Evolutionary conservation across 169 alveolate species (phyloP).

Genomic region (Babesia bovis): DNA sequence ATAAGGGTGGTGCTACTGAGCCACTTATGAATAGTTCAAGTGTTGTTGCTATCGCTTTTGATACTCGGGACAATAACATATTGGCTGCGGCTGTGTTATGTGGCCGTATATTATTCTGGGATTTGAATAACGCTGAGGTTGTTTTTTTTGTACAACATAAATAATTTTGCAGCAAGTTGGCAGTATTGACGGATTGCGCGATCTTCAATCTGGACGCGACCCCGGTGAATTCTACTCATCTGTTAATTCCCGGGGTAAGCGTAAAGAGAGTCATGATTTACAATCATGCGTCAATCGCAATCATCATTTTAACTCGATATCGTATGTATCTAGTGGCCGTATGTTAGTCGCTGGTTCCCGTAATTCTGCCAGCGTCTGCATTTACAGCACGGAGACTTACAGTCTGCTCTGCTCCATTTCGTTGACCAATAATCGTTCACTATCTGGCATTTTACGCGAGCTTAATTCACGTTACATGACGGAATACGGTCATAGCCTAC

Average conservation of each 20-base stretch:
- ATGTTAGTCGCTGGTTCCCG: conserved; percentile 71
- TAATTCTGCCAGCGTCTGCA: conserved; percentile 74
- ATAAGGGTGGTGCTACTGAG: conserved; percentile 89
- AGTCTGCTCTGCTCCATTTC: conserved; percentile 58
- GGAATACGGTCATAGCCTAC: conserved; percentile 50
- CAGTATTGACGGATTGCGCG: conserved; percentile 86
- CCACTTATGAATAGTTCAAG: conserved; percentile 86
- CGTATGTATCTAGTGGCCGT: conserved; percentile 71
- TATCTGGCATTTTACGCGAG: conserved; percentile 67
- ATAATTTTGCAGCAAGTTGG: conserved; percentile 66
- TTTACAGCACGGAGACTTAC: conserved; percentile 70
- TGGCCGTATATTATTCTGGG: conserved; percentile 84
- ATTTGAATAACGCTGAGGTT: conserved; percentile 73
- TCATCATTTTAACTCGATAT: conserved; percentile 73
- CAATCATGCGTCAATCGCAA: conserved; percentile 64
- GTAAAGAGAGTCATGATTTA: conserved; percentile 29
- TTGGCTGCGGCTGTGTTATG: conserved; percentile 82
- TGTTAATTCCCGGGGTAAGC: conserved; percentile 48
- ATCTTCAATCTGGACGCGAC: conserved; percentile 79
- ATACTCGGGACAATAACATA: conserved; percentile 89
- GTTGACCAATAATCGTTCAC: conserved; percentile 69
- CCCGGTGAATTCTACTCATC: conserved; percentile 75
- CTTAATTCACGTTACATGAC: conserved; percentile 71
- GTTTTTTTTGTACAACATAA: neutral
- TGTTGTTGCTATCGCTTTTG: conserved; percentile 86